Evolutionary conservation across 345 rosid genomes (phyloP).

Genomic region (Turnera subulata): DNA sequence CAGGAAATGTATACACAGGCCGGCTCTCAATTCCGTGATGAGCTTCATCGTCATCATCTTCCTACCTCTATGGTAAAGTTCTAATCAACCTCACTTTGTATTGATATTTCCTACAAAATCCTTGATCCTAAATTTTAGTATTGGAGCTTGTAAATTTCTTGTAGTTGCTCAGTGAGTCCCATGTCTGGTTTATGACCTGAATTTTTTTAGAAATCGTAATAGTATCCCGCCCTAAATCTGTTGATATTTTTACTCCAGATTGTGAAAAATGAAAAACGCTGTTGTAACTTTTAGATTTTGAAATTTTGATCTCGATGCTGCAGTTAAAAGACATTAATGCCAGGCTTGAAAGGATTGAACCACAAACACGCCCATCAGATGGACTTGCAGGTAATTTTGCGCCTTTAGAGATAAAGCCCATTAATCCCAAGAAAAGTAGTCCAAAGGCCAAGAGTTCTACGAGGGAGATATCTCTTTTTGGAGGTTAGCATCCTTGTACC

Average conservation of each 20-base stretch:
- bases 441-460: slow-evolving; percentile 78
- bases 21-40: slow-evolving; percentile 93
- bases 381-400: slow-evolving; percentile 42
- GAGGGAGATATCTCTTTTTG: slow-evolving; percentile 82
- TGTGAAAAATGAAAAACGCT: no score
- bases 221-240: no score
- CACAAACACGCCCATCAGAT: slow-evolving; percentile 62
- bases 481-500: slow-evolving; percentile 48
- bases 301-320: slow-evolving; percentile 13
- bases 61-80: slow-evolving; percentile 73
- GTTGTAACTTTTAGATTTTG: background rate
- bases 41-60: slow-evolving; percentile 91
- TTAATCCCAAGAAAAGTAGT: slow-evolving; percentile 74
- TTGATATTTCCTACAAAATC: slow-evolving; percentile 1
- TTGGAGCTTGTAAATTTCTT: no score
- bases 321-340: slow-evolving; percentile 98
- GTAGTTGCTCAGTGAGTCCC: no score
- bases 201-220: no score
- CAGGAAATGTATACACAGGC: slow-evolving; percentile 96
- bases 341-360: slow-evolving; percentile 89
- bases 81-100: slow-evolving; percentile 7
- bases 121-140: no score
- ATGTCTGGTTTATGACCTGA: no score
- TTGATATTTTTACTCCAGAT: no score
- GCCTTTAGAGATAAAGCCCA: slow-evolving; percentile 59